Conservation (phyloP, 495 filamentous ascomycete genomes). For the Aspergillus diversus region DNA sequence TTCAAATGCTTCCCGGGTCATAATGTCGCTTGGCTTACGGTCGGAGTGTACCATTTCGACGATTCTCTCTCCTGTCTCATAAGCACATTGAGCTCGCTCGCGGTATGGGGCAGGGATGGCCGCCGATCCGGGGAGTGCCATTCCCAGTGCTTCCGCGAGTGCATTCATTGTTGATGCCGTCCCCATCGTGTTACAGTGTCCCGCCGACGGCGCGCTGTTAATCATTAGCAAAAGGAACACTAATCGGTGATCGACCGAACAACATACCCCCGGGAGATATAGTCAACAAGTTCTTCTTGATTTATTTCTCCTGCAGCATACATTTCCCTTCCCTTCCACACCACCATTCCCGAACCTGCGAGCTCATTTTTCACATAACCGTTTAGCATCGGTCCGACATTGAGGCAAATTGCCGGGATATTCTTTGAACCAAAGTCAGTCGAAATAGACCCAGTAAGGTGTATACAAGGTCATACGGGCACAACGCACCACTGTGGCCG, state of each 20-base stretch:
- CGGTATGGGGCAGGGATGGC: constrained; percentile 58
- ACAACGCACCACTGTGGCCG: constrained; percentile 53
- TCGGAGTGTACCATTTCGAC: constrained; percentile 59
- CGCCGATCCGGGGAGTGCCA: constrained; percentile 59
- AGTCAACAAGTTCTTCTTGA: constrained; percentile 51
- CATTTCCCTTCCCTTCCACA: constrained; percentile 58
- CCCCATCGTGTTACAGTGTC: constrained; percentile 62
- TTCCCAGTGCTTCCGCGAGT: constrained; percentile 57
- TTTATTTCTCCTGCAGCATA: constrained; percentile 56
- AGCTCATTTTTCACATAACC: constrained; percentile 49
- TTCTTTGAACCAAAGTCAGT: constrained; percentile 35
- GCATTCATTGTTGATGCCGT: constrained; percentile 63
- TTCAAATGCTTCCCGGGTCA: constrained; percentile 59
- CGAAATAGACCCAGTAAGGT: background rate
- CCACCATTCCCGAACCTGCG: constrained; percentile 50
- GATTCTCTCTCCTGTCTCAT: constrained; percentile 55
- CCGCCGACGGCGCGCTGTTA: constrained; percentile 51
- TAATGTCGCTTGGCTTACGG: constrained; percentile 58
- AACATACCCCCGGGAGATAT: constrained; percentile 50
- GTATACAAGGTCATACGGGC: background rate
- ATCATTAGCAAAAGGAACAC: constrained; percentile 14
- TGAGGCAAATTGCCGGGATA: constrained; percentile 58
- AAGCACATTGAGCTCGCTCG: constrained; percentile 55
- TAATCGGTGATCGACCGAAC: background rate
- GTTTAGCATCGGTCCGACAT: constrained; percentile 61